Conservation (phyloP, 2,329 filamentous ascomycete genomes). For the Gaeumannomyces sp. region DNA sequence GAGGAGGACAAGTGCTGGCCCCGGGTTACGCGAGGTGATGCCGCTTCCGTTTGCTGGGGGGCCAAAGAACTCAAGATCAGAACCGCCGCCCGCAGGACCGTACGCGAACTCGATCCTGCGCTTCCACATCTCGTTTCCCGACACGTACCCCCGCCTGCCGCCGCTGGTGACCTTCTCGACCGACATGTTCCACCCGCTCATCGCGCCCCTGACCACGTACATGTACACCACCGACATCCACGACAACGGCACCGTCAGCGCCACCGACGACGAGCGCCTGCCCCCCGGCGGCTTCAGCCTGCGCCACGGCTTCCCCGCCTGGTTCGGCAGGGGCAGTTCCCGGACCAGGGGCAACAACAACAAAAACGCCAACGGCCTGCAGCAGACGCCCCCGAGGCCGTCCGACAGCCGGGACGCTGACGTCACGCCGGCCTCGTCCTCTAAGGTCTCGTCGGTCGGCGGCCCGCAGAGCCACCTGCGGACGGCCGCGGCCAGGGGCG, state of each 20-base stretch:
- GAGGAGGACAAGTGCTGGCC: conserved; percentile 16
- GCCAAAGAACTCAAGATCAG: neutral
- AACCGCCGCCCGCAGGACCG: conserved; percentile 54
- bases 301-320: conserved; percentile 81
- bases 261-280: conserved; percentile 73
- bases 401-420: conserved; percentile 18
- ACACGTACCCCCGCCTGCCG: conserved; percentile 70
- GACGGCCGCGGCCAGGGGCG: conserved; percentile 31
- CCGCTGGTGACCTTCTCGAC: conserved; percentile 84
- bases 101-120: conserved; percentile 83
- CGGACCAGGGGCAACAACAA: conserved; percentile 22
- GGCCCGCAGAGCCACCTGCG: conserved; percentile 28
- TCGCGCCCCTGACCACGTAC: conserved; percentile 90
- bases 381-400: conserved; percentile 20
- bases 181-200: conserved; percentile 89
- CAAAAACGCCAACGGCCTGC: conserved; percentile 6
- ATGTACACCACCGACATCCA: conserved; percentile 79
- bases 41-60: neutral
- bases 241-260: conserved; percentile 71
- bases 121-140: conserved; percentile 83
- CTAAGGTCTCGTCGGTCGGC: conserved; percentile 15
- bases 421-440: conserved; percentile 23
- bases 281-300: conserved; percentile 88
- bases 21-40: too few relatives aligned
- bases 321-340: conserved; percentile 64